These are phyloP conservation scores for Teratosphaeria epicoccoides DNA, from an alignment of 2,329 filamentous ascomycete genomes.

Conservation along the genomic window DNA sequence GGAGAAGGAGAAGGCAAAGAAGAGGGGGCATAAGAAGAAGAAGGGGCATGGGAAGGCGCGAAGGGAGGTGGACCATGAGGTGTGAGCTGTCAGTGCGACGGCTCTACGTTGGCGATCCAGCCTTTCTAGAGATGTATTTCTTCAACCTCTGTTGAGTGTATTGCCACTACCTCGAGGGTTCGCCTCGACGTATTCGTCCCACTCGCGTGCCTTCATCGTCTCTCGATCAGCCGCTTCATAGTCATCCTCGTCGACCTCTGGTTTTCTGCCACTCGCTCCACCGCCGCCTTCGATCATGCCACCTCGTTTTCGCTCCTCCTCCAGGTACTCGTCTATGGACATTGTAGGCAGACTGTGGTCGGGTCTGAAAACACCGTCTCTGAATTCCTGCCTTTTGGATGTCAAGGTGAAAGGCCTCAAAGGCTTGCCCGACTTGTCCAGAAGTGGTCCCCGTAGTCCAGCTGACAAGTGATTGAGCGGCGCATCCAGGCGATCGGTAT, in stretches of 20 bases:
- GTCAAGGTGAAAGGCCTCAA: slow-evolving; percentile 77
- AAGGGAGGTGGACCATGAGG: not conserved
- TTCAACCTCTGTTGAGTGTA: slow-evolving; percentile 64
- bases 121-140: no score
- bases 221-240: slow-evolving; percentile 77
- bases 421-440: slow-evolving; percentile 71
- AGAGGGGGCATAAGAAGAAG: no score
- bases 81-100: no score
- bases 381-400: slow-evolving; percentile 58
- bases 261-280: slow-evolving; percentile 55
- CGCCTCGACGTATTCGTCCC: slow-evolving; percentile 88
- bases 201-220: slow-evolving; percentile 84
- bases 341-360: slow-evolving; percentile 94
- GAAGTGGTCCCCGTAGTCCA: slow-evolving; percentile 50
- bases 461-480: slow-evolving; percentile 44
- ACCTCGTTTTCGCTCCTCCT: slow-evolving; percentile 74
- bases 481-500: slow-evolving; percentile 60
- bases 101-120: no score
- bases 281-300: slow-evolving; percentile 88
- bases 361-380: slow-evolving; percentile 72
- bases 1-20: not conserved
- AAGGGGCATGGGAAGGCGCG: not conserved
- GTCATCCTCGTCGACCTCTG: slow-evolving; percentile 81
- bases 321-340: slow-evolving; percentile 95
- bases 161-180: slow-evolving; percentile 80